Evolutionary conservation across 2,329 filamentous ascomycete genomes (phyloP).

Genomic region (Lachnellula suecica): DNA sequence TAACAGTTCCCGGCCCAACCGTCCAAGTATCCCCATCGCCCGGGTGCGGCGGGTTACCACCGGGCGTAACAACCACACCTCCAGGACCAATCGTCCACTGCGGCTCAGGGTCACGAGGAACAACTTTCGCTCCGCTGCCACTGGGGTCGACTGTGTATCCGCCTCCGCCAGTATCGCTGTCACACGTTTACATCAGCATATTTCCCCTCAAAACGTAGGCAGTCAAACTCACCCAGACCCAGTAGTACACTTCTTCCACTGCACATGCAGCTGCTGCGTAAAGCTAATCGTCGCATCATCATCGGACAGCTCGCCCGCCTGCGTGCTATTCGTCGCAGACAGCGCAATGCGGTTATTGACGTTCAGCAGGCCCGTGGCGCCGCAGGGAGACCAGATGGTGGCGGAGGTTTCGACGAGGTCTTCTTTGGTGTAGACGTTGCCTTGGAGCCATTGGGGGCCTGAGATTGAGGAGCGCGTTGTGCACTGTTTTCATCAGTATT

Average conservation of each 20-base stretch:
- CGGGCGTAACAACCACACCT: no score
- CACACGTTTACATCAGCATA: no score
- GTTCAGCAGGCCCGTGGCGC: constrained; percentile 21
- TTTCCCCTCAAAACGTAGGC: no score
- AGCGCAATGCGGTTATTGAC: constrained; percentile 23
- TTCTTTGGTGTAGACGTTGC: constrained; percentile 21
- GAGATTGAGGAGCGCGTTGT: constrained; percentile 19
- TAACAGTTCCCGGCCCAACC: background rate
- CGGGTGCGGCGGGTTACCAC: no score
- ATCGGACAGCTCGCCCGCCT: constrained; percentile 15
- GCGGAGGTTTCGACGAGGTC: constrained; percentile 18
- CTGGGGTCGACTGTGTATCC: background rate
- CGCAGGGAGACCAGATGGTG: constrained; percentile 21
- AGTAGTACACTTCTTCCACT: constrained; percentile 13
- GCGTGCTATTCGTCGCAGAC: constrained; percentile 6
- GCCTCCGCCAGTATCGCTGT: no score
- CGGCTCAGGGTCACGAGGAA: no score
- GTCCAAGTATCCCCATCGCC: no score
- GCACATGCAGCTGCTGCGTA: constrained; percentile 19
- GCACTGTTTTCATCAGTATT: constrained; percentile 7
- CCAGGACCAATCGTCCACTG: background rate
- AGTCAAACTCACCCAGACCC: background rate
- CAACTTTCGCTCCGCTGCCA: background rate
- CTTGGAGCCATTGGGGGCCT: constrained; percentile 14
- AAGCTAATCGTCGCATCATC: constrained; percentile 23